Evolutionary conservation across 257 asterid species (phyloP), one percentile per base, ranked within the genome.

Genomic region (Nicotiana sylvestris): DNA sequence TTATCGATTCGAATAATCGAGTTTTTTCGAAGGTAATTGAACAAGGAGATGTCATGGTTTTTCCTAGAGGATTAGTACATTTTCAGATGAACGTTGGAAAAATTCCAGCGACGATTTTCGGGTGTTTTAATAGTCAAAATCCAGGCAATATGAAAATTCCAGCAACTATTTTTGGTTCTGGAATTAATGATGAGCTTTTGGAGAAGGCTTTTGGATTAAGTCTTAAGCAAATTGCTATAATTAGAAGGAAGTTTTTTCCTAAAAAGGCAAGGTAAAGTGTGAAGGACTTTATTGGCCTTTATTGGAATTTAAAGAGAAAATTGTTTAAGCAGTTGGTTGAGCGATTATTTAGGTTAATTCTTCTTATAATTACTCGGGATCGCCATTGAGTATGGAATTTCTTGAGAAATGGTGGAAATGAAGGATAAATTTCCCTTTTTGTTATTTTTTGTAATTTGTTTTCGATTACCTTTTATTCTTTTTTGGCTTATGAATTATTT

Each of bases 71-170:
- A 6, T 61, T 91, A 6, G 90, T 89, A 79, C 95, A 91, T 89
- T 91, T 91, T 82, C 92, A 89, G 90, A 91, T 90, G 92, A 91
- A 91, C 77, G 89, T 85, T 30, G 95, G 93, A 10, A 58, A 86
- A 70, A 68, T 86, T 30, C 68, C 83, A 0, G 93, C 93, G 2
- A 86, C 89, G 6, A 77, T 88, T 9, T 88, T 87, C 30, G 93
- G 90, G 6, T 86, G 90, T 66, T 90, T 90, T 6, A 86, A 90
- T 81, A 90, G 93, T 85, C 92, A 90, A 81, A 90, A 88, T 76
- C 92, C 93, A 4, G 95, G 95, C 13, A 84, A 46, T 13, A 90
- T 77, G 82, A 89, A 86, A 64, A 89, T 91, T 46, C 94, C 93
- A 2, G 85, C 91, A 32, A 72, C 85, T 25, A 35, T 91, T 56